These are phyloP conservation scores for Paraconiothyrium sp. DNA, from an alignment of 2,329 filamentous ascomycete species.

Conservation along the genomic window DNA sequence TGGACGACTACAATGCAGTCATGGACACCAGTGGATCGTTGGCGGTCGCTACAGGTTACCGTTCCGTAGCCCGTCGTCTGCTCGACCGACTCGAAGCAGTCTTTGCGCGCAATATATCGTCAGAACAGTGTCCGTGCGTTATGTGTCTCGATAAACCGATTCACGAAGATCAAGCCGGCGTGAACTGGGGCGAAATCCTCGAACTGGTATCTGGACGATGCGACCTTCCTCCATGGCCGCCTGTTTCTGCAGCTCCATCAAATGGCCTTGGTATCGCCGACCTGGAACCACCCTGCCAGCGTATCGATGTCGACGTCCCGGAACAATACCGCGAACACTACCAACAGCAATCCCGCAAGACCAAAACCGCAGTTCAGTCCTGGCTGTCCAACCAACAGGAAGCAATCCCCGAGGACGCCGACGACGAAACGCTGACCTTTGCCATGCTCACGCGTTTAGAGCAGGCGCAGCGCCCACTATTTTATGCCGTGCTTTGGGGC, in stretches of 20 bases:
- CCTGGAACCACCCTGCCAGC: constrained; percentile 69
- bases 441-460: constrained; percentile 90
- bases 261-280: constrained; percentile 68
- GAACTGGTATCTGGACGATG: constrained; percentile 90
- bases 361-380: constrained; percentile 86
- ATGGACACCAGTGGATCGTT: constrained; percentile 85
- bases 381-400: constrained; percentile 87
- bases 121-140: constrained; percentile 83
- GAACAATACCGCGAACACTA: constrained; percentile 95
- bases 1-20: constrained; percentile 87
- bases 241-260: constrained; percentile 68
- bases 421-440: constrained; percentile 93
- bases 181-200: constrained; percentile 95
- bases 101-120: constrained; percentile 90
- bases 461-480: constrained; percentile 77
- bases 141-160: constrained; percentile 72
- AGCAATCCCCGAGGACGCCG: constrained; percentile 83
- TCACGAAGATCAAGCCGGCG: constrained; percentile 64
- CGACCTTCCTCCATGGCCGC: constrained; percentile 88
- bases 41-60: constrained; percentile 93
- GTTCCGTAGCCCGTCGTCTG: constrained; percentile 88
- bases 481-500: constrained; percentile 79
- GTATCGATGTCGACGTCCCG: constrained; percentile 92
- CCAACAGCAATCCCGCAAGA: constrained; percentile 89
- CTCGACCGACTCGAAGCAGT: constrained; percentile 93